These are phyloP conservation scores for Ganoderma leucocontextum DNA, from an alignment of 1,284 basidiomycete species.

Conservation along the genomic window DNA sequence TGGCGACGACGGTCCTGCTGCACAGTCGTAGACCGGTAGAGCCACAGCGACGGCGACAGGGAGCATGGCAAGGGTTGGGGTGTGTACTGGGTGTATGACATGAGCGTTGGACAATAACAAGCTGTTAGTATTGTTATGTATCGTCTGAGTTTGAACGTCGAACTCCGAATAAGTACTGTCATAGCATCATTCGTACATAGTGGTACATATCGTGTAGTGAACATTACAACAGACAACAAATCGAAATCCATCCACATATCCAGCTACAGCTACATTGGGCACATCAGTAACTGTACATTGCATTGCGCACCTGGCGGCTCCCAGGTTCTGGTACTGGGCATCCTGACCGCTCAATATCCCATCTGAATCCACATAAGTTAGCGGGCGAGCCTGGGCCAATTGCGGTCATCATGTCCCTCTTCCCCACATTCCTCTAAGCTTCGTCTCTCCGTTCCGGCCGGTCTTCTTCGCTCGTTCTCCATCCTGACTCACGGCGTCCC, in stretches of 20 bases:
- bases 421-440: neutral
- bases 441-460: neutral
- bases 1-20: conserved; percentile 46
- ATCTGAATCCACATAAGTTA: conserved; percentile 6
- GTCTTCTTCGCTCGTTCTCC: neutral
- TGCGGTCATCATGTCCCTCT: neutral
- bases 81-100: neutral
- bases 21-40: neutral
- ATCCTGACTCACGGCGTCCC: conserved; percentile 3
- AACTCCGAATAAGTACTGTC: no score
- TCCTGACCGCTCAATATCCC: neutral
- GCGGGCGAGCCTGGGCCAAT: neutral
- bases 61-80: neutral
- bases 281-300: conserved; percentile 5
- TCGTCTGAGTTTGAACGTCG: neutral
- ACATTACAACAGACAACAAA: conserved; percentile 13
- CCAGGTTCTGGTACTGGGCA: neutral
- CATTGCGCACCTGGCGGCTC: neutral
- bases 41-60: no score
- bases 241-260: neutral
- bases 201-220: conserved; percentile 2
- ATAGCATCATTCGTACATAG: conserved; percentile 17
- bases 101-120: neutral
- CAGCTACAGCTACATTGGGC: conserved; percentile 14
- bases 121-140: neutral